Evolutionary conservation across 192 early-diverging fungal genomes (phyloP), one percentile per base, ranked within the genome.

Genomic region (Coemansia reversa): DNA sequence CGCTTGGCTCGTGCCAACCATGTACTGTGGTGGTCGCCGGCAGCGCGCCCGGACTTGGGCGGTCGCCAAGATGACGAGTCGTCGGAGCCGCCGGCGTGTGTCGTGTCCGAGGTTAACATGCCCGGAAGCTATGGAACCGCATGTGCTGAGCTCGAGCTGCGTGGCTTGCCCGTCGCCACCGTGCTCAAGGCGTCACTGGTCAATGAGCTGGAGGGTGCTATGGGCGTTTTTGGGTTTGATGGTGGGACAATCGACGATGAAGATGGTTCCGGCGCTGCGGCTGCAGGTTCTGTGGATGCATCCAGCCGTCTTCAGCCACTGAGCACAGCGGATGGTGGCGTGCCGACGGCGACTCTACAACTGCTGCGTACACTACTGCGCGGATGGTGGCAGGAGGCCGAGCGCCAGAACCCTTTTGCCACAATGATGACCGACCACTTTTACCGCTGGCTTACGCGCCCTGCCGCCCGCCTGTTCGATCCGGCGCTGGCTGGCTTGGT

Each of bases 11-110:
- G 85, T n/a, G 81, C 86, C 23, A 92, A 94, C 53, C 89, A 92
- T 75, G 66, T 99, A 1, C 67, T 97, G 28, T 99, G 97, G 97
- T 95, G 88, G 84, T 97, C 94, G 45, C 72, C 87, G 1, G 86
- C 86, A 4, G 82, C 78, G 32, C 86, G 84, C 51, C 94, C 95
- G 0, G 94, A 97, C 72, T 69, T 97, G 18, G 95, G 96, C 39
- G 94, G 94, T 4, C 81, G 88, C 5, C 73, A 81, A 66, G 69
- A 75, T 58, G 79, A 81, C 50, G 79, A 81, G 70, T 66, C 66
- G 35, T 19, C 12, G 12, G 55, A 45, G 33, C 29, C 54, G 50
- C 4, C 42, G 4, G 39, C 39, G 25, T 29, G 5, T 27, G 54
- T 29, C 5, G 58, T 67, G 18, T 49, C 89, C 0, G 94, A 96